Base-by-base conservation (phyloP, 2,329 filamentous ascomycete species). In the Aspergillus sp. region DNA sequence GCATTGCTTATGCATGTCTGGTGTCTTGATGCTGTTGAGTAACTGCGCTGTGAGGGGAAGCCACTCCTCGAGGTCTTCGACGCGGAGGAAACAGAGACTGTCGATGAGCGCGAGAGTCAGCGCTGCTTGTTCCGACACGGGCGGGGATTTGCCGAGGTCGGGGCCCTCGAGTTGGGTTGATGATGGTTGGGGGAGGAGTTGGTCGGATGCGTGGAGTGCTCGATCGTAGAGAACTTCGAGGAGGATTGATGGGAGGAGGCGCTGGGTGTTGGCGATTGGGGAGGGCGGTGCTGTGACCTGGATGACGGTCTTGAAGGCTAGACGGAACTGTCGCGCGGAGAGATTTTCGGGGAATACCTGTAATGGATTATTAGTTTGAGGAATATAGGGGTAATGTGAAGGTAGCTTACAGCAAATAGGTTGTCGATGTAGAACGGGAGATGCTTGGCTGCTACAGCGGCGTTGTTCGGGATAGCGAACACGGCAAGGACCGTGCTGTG, bases 241-340 rank as follows among this genome's bases (percentile, higher is more conserved):
- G 1, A 97, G 79, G 1, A 88, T 89, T 63, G 93, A 91, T 2
- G 91, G 88, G n/a, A 97, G 84, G 59, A 90, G 83, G 0, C 91
- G 91, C 64, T 95, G 89, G 5, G 84, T 84, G 50, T 86, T 87
- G 36, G 90, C 87, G 43, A 96, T 84, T 1, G 87, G 84, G 39
- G 90, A 92, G 0, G 92, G 93, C 2, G 92, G 91, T 2, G 90
- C 89, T 10, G 92, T 87, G 61, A 96, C 89, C 68, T 90, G 89
- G 74, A 96, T 86, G 49, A 97, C 81, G 1, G 91, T 94, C 73
- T 89, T 91, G 81, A 96, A 93, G 10, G 92, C 93, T 9, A 97
- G 82, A 30, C 92, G 86, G 80, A 97, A 97, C 73, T 97, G 93
- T 15, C 92, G 87, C 0, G 91, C 84, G 0, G 91, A 93, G 19